Evolutionary conservation across 2,329 filamentous ascomycete species (phyloP).

Genomic region (Scedosporium minutisporum): DNA sequence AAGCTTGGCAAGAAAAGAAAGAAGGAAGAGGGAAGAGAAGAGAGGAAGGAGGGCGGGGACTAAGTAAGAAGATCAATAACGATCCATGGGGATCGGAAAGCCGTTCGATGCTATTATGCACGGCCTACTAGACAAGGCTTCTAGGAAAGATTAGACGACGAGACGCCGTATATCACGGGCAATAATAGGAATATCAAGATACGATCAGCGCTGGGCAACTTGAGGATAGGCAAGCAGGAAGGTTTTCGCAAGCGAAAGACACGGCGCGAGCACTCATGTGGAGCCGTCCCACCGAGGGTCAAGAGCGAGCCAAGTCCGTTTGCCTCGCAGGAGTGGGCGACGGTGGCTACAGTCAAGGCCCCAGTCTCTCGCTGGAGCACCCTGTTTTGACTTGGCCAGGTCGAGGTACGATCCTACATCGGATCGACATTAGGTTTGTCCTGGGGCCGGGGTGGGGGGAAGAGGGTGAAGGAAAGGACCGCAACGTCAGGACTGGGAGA

Average conservation of each 20-base stretch:
- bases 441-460: background rate
- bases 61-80: constrained; percentile 3
- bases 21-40: constrained; percentile 14
- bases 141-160: background rate
- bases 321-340: background rate
- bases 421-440: background rate
- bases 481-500: background rate
- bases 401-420: constrained; percentile 1
- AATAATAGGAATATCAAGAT: background rate
- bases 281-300: background rate
- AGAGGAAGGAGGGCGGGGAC: constrained; percentile 16
- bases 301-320: background rate
- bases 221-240: background rate
- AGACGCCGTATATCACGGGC: background rate
- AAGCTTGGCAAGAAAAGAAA: constrained; percentile 11
- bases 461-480: background rate
- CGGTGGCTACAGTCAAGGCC: background rate
- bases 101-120: constrained; percentile 1
- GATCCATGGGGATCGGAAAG: background rate
- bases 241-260: background rate
- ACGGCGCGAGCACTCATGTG: background rate
- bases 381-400: constrained; percentile 2
- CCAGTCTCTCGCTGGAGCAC: background rate
- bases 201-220: background rate
- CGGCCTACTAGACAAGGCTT: background rate